phyloP scores from a whole-genome alignment of 805 yeast genomes.

The Lipomyces starkeyi region DNA sequence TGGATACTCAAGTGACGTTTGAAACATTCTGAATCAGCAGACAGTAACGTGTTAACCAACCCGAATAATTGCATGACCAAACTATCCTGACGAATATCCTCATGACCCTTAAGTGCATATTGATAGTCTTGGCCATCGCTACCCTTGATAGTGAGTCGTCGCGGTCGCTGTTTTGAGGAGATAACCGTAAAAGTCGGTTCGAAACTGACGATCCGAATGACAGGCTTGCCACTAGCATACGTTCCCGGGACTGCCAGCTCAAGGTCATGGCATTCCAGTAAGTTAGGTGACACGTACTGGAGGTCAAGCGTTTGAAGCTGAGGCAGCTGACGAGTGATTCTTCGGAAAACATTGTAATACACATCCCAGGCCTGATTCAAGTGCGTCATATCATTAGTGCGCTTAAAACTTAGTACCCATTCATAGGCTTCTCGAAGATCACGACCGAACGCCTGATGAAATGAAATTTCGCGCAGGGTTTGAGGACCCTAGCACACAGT shows the following conservation, averaged over 20 bases:
- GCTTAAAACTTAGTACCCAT: conserved; percentile 85
- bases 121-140: conserved; percentile 91
- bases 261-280: conserved; percentile 76
- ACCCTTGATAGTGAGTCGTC: conserved; percentile 78
- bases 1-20: conserved; percentile 94
- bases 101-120: conserved; percentile 89
- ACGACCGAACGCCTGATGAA: conserved; percentile 90
- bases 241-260: conserved; percentile 95
- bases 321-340: conserved; percentile 87
- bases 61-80: conserved; percentile 98
- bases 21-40: conserved; percentile 93
- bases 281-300: conserved; percentile 91
- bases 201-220: conserved; percentile 72
- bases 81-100: conserved; percentile 96
- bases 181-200: conserved; percentile 86
- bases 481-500: conserved; percentile 64
- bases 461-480: conserved; percentile 89
- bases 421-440: conserved; percentile 92
- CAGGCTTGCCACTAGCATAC: conserved; percentile 81
- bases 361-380: conserved; percentile 98
- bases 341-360: conserved; percentile 89
- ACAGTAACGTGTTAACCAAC: conserved; percentile 84
- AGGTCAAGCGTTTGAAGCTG: conserved; percentile 84
- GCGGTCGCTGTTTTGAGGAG: conserved; percentile 94
- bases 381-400: conserved; percentile 84